phyloP scores from a whole-genome alignment of 2,329 filamentous ascomycete genomes.

The Talaromyces sp. region DNA sequence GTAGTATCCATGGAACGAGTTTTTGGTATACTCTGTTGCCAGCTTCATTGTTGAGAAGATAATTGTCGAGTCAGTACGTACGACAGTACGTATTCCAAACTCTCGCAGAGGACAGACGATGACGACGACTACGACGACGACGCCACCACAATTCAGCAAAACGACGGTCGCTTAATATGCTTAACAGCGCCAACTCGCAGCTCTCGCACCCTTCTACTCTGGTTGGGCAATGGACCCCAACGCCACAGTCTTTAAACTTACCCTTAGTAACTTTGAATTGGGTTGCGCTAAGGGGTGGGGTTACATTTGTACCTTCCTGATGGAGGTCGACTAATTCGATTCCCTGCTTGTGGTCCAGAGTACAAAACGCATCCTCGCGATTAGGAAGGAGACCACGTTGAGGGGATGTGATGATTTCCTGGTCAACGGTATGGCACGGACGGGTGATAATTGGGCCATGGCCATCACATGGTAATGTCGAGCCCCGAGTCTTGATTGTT shows the following conservation, averaged over 20 bases:
- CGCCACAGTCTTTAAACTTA: not conserved
- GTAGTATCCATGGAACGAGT: not conserved
- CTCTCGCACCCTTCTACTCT: not conserved
- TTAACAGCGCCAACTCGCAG: not conserved
- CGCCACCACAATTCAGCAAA: not conserved
- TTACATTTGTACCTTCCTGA: constrained; percentile 8
- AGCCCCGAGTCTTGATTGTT: not conserved
- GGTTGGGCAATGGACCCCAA: not conserved
- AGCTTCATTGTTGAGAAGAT: no score
- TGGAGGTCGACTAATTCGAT: not conserved
- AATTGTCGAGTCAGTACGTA: no score
- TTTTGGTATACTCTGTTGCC: no score
- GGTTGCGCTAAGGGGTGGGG: not conserved
- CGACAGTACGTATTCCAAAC: no score
- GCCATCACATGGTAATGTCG: not conserved
- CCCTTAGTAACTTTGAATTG: not conserved
- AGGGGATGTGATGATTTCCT: not conserved
- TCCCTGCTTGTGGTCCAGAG: not conserved
- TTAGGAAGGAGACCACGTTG: constrained; percentile 15
- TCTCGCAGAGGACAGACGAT: not conserved
- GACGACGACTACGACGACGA: no score
- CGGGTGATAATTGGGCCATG: not conserved
- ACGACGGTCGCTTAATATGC: not conserved
- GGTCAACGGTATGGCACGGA: not conserved
- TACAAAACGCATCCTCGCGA: not conserved